These are phyloP conservation scores for Umbelopsis sp. DNA, from an alignment of 371 early-diverging fungal genomes.

Conservation along the genomic window DNA sequence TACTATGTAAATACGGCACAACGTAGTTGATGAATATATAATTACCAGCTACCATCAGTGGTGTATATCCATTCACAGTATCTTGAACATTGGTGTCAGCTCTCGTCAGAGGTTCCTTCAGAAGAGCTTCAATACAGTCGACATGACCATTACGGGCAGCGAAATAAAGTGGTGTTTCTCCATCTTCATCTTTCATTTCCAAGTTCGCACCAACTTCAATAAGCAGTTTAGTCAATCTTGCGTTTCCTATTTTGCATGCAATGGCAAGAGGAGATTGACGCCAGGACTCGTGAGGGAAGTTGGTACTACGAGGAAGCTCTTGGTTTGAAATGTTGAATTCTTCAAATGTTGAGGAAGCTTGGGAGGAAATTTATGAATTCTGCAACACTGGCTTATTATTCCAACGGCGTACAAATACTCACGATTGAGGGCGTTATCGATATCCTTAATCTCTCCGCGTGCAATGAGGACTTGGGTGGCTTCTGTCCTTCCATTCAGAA, in stretches of 20 bases:
- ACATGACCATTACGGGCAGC: slow-evolving; percentile 58
- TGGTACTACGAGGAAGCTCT: slow-evolving; percentile 37
- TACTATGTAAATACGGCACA: too few species aligned
- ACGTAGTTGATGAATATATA: neutral
- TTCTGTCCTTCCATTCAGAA: slow-evolving; percentile 60
- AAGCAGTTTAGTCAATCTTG: slow-evolving; percentile 49
- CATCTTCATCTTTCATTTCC: slow-evolving; percentile 64
- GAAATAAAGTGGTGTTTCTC: slow-evolving; percentile 66
- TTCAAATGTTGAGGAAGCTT: slow-evolving; percentile 7
- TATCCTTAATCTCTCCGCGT: slow-evolving; percentile 52
- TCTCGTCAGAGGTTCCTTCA: slow-evolving; percentile 34
- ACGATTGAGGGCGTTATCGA: slow-evolving; percentile 48
- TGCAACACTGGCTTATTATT: neutral
- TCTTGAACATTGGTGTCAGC: slow-evolving; percentile 46
- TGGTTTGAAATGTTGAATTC: slow-evolving; percentile 14
- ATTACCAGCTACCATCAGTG: slow-evolving; percentile 64
- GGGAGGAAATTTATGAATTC: neutral
- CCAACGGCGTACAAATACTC: neutral
- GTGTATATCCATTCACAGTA: slow-evolving; percentile 65
- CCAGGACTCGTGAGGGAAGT: slow-evolving; percentile 29
- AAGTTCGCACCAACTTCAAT: slow-evolving; percentile 57
- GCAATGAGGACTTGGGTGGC: slow-evolving; percentile 59
- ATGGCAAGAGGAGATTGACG: slow-evolving; percentile 52
- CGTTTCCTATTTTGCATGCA: slow-evolving; percentile 60
- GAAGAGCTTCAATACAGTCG: slow-evolving; percentile 56